Base-by-base conservation (phyloP, 495 filamentous ascomycete genomes). In the Aspergillus egyptiacus region DNA sequence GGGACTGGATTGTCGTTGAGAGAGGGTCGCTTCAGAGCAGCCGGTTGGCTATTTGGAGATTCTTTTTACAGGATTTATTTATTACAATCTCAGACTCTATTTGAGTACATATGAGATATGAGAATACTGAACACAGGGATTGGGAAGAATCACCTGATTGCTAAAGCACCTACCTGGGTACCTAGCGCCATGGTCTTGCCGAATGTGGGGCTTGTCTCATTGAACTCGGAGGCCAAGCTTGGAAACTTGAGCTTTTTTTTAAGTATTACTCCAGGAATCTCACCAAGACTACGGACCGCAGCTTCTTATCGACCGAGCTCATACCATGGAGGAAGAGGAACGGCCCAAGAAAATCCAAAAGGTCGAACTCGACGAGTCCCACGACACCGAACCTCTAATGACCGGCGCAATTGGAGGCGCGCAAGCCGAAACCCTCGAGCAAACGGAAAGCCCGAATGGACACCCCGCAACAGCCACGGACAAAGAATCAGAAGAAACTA, bases 301-400 rank as follows among this genome's bases (percentile, higher is more conserved):
- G 22, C 20, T 13, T 34, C 43, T 17, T 31, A 10, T 35, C 51
- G 45, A 28, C 34, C 41, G 28, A 10, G 40, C 20, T 19, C 31
- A 45, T 6, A 34, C 56, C 15, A 82, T 81, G 79, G 75, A 76
- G 8, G 68, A 65, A 22, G 74, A 77, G 40, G 77, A 79, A 34
- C 63, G 75, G 31, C 76, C 77, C 2, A 60, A 64, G 24, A 81
- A 82, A 51, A 55, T 76, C 10, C 56, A 63, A 13, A 81, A 80
- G 60, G 59, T 77, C 7, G 67, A 57, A 6, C 53, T 72, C 48
- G 59, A 63, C 14, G 55, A 62, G 15, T 41, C 42, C 0, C 39
- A 61, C 1, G 50, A 60, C 23, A 34, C 57, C 7, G 63, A 48
- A 23, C 61, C 65, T 11, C 51, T 61, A 35, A 70, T 70, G 65